phyloP scores from a whole-genome alignment of 352 stramenopile genomes.

The Pythium monospermum region DNA sequence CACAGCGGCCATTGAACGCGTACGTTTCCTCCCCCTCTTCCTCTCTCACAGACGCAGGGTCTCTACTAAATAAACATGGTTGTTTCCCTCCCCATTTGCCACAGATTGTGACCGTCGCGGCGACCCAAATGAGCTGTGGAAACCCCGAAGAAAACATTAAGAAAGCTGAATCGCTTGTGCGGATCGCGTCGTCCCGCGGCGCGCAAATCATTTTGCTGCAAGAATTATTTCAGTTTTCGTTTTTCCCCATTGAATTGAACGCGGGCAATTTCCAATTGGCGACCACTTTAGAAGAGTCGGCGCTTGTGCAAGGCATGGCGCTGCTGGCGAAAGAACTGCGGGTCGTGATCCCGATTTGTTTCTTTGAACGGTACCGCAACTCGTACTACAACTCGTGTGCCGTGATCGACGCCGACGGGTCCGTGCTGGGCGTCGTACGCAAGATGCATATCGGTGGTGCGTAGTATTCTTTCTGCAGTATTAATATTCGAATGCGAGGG shows the following conservation, averaged over 20 bases:
- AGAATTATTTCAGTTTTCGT: constrained; percentile 89
- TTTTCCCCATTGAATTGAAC: constrained; percentile 91
- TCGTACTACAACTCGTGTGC: constrained; percentile 93
- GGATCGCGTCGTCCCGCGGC: constrained; percentile 81
- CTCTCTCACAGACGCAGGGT: background rate
- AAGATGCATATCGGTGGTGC: constrained; percentile 89
- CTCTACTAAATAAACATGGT: background rate
- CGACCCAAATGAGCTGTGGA: constrained; percentile 85
- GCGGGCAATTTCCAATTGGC: constrained; percentile 85
- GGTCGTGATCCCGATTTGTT: constrained; percentile 90
- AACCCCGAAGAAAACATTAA: constrained; percentile 89
- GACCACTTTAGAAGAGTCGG: constrained; percentile 77
- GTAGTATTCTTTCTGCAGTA: constrained; percentile 1
- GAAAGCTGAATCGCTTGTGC: constrained; percentile 86
- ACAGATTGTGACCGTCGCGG: constrained; percentile 80
- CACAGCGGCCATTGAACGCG: constrained; percentile 45
- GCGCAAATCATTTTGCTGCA: constrained; percentile 89
- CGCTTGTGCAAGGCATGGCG: constrained; percentile 84
- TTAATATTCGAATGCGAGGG: background rate
- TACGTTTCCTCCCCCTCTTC: constrained; percentile 18
- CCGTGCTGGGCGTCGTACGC: constrained; percentile 76
- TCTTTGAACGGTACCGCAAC: constrained; percentile 88
- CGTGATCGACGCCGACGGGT: constrained; percentile 88
- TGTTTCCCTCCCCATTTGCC: background rate
- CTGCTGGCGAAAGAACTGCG: constrained; percentile 86